A percentile compares a stretch with the other conserved stretches of the same genome.
Conservation (phyloP, 192 early-diverging fungal species). For the Linderina pennispora region DNA sequence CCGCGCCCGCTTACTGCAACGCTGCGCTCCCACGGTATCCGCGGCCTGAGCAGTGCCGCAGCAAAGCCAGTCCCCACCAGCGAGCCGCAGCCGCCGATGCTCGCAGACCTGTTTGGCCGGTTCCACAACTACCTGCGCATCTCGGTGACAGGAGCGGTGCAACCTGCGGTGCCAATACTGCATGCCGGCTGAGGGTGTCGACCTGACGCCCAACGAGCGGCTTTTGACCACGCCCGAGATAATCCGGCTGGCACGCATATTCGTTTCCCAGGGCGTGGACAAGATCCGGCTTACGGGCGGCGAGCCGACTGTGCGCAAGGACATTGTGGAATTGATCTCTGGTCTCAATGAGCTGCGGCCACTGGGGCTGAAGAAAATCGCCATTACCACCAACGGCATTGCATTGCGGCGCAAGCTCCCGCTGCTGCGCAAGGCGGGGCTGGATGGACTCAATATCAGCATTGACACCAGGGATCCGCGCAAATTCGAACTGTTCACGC, state of each 20-base stretch:
- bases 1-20: no score
- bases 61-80: not conserved
- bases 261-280: slow-evolving; percentile 82
- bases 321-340: slow-evolving; percentile 79
- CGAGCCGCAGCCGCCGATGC: slow-evolving; percentile 7
- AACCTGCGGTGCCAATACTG: slow-evolving; percentile 97
- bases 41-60: not conserved
- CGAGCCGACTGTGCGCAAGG: slow-evolving; percentile 90
- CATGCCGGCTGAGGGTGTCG: slow-evolving; percentile 88
- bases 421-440: slow-evolving; percentile 58
- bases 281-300: slow-evolving; percentile 97
- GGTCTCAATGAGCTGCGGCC: slow-evolving; percentile 69
- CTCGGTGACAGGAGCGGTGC: slow-evolving; percentile 89
- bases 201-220: slow-evolving; percentile 58
- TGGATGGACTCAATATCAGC: slow-evolving; percentile 87
- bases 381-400: slow-evolving; percentile 95
- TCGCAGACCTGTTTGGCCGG: slow-evolving; percentile 77
- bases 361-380: slow-evolving; percentile 70
- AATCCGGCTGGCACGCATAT: slow-evolving; percentile 67
- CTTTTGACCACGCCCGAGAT: slow-evolving; percentile 83
- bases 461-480: slow-evolving; percentile 84
- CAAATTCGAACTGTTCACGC: slow-evolving; percentile 86
- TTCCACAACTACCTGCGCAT: slow-evolving; percentile 93
- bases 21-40: no score
- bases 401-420: slow-evolving; percentile 82